Evolutionary conservation across 108 stramenopile species (phyloP), one percentile per base, ranked within the genome.

Genomic region (Cyclostephanos tholiformis): DNA sequence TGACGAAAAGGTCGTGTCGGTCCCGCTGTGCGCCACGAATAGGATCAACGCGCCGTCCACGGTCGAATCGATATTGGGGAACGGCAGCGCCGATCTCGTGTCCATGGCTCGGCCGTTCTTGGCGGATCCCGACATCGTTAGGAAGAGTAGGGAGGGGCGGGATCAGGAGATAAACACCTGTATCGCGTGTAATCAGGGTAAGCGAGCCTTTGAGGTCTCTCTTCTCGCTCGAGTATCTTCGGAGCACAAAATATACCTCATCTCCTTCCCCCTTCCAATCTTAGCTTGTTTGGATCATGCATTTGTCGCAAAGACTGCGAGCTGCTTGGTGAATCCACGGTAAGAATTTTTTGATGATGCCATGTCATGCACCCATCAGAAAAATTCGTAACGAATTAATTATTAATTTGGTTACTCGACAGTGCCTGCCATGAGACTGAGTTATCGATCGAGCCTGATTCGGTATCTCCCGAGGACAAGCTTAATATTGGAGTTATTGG

Each of bases 61-160:
- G 29, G 96, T 92, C 44, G 97, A 97, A 86, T 71, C 71, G 12
- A 75, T 98, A 10, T 69, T 99, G 52, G 63, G 66, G 23, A 67
- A 68, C 20, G 91, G 88, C 17, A 82, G 89, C 57, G 91, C 95
- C 9, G 98, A 99, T 77, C 72, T 99, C 80, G 81, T 99, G 22
- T 89, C 87, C 79, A 98, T 99, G 97, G 98, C 98, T 23, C 74
- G 75, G 97, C 99, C 99, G 11, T 94, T 99, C 52, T 76, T 99
- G 51, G 97, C 99, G 2, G 99, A 99, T 85, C 92, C 97, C n/a
- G 75, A 95, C 43, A 88, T 98, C 80, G 71, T 98, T 19, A 67
- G 74, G 20, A 99, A 99, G 90, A 91, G 95, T 26, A 72, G 83
- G 63, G 80, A 93, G 30, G 85, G 91, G 39, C 56, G 83, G 56